Percentiles rank a stretch among this genome's conserved stretches.
Conservation (phyloP, 176 grass and related monocot species). For the Elaeis guineensis region DNA sequence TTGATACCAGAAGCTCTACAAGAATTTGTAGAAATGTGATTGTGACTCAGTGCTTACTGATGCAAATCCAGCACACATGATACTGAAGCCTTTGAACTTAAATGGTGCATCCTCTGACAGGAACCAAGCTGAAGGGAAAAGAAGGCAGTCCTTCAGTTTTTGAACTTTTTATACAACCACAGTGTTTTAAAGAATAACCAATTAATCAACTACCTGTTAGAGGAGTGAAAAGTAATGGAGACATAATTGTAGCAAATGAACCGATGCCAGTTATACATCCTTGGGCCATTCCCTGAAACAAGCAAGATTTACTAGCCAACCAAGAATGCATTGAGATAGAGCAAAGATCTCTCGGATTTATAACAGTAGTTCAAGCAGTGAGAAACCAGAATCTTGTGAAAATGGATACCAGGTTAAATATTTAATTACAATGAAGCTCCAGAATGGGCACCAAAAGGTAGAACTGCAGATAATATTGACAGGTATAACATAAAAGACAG, state of each 20-base stretch:
- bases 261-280: slow-evolving; percentile 82
- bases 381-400: no score
- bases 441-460: no score
- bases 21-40: neutral
- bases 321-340: no score
- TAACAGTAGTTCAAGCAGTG: no score
- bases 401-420: no score
- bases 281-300: slow-evolving; percentile 83
- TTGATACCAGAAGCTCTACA: neutral
- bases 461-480: no score
- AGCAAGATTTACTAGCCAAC: slow-evolving; percentile 7
- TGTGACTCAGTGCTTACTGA: slow-evolving; percentile 32
- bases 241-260: slow-evolving; percentile 75
- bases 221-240: slow-evolving; percentile 77
- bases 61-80: slow-evolving; percentile 73
- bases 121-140: slow-evolving; percentile 50
- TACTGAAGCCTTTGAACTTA: slow-evolving; percentile 85
- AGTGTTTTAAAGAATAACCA: neutral
- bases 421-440: no score
- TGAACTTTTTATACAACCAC: neutral
- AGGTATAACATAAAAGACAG: no score
- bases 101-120: slow-evolving; percentile 71
- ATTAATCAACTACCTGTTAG: slow-evolving; percentile 46
- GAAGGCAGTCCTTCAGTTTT: neutral
- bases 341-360: no score